Evolutionary conservation across 192 early-diverging fungal genomes (phyloP).

Genomic region (Gorgonomyces haynaldii): DNA sequence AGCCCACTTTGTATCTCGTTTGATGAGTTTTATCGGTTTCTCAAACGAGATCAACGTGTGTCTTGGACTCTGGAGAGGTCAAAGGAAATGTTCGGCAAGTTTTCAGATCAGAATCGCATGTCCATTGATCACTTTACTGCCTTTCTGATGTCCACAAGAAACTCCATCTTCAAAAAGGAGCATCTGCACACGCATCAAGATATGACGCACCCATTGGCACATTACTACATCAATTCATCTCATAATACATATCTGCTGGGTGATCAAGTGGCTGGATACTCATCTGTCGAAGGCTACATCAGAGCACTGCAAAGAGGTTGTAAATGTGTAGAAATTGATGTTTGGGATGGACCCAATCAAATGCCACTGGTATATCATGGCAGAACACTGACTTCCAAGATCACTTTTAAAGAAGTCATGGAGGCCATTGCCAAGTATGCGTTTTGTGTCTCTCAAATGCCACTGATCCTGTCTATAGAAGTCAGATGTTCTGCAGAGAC

Average conservation of each 20-base stretch:
- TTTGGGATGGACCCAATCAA: conserved; percentile 74
- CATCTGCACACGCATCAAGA: conserved; percentile 46
- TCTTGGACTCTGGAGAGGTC: conserved; percentile 34
- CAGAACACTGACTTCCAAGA: conserved; percentile 65
- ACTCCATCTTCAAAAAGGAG: conserved; percentile 38
- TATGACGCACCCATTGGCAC: conserved; percentile 56
- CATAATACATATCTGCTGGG: conserved; percentile 86
- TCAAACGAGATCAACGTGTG: conserved; percentile 36
- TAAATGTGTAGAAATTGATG: conserved; percentile 85
- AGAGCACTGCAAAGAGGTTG: conserved; percentile 75
- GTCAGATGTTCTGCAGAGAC: conserved; percentile 64
- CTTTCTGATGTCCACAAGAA: conserved; percentile 53
- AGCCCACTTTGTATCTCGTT: conserved; percentile 25
- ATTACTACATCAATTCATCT: conserved; percentile 77
- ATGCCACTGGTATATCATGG: conserved; percentile 77
- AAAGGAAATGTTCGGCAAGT: conserved; percentile 47
- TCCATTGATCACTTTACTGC: conserved; percentile 53
- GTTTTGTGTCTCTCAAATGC: conserved; percentile 70
- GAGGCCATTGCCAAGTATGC: conserved; percentile 76
- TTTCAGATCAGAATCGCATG: conserved; percentile 33
- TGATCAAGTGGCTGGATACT: conserved; percentile 67
- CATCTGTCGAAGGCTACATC: conserved; percentile 79
- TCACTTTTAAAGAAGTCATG: conserved; percentile 72
- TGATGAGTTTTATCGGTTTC: conserved; percentile 45
- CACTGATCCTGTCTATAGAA: conserved; percentile 75